Evolutionary conservation across 2,329 filamentous ascomycete species (phyloP), one percentile per base, ranked within the genome.

Genomic region (Clonostachys sp.): DNA sequence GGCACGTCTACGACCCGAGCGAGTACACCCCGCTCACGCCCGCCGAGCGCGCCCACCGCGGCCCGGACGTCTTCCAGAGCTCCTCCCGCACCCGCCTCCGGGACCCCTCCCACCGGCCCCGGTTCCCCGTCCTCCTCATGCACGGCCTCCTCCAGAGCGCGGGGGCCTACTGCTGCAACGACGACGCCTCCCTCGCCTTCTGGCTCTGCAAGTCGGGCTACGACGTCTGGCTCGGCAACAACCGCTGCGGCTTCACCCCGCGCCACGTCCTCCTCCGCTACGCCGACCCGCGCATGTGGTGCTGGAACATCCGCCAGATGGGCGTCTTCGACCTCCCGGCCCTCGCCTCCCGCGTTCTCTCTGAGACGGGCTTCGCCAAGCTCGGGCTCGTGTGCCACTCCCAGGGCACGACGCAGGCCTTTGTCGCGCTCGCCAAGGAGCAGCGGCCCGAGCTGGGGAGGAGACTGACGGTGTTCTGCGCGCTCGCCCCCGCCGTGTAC

Each of bases 181-280:
- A 96, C 58, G 91, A 96, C 52, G 83, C 90, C 55, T 92, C 87
- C 24, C 76, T 96, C 8, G 91, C 92, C 1, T 96, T 96, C 66
- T 95, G 86, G 70, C 82, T 97, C 8, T 91, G 88, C 65, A 96
- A 96, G 66, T 84, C 87, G 0, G 91, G 91, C 2, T 96, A 90
- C 65, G 92, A 97, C 63, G 89, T 97, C 38, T 97, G 91, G 91
- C 75, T 96, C 14, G 92, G 92, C 5, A 95, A 96, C 68, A 96
- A 96, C 61, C 80, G 92, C 17, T 95, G 91, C 60, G 91, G 91
- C 2, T 90, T 94, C 65, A 72, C 79, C 1, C 91, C 92, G 1
- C 80, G 83, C 53, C 92, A 97, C 61, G 79, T 76, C 3, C 67
- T 84, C 18, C 77, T 96, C 38, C 68, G 80, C 3, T 83, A 87